These are phyloP conservation scores for Calocybe gangraenosa DNA, from an alignment of 768 basidiomycete genomes.

Conservation along the genomic window DNA sequence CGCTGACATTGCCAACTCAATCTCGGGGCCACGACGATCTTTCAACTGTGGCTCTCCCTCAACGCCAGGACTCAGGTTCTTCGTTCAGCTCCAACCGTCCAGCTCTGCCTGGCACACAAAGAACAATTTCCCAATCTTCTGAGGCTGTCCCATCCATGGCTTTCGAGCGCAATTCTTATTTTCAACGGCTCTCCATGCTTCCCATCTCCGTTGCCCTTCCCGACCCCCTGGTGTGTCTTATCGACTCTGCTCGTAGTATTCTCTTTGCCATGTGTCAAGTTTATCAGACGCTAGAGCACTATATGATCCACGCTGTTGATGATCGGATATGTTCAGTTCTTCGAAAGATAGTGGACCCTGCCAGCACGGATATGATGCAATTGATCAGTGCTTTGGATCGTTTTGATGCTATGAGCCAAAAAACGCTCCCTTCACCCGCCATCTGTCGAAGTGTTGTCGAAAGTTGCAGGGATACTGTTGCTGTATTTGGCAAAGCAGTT, in stretches of 20 bases:
- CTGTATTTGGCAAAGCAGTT: conserved; percentile 84
- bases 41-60: conserved; percentile 34
- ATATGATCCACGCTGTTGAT: conserved; percentile 77
- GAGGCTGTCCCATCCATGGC: conserved; percentile 52
- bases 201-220: conserved; percentile 71
- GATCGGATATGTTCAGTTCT: conserved; percentile 80
- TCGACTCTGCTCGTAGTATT: conserved; percentile 89
- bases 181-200: conserved; percentile 82
- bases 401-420: conserved; percentile 80
- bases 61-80: conserved; percentile 45
- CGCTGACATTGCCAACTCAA: conserved; percentile 2
- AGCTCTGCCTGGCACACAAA: conserved; percentile 23
- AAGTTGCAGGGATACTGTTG: conserved; percentile 78
- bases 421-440: conserved; percentile 59
- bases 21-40: conserved; percentile 23
- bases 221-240: conserved; percentile 57
- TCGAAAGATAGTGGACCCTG: conserved; percentile 81
- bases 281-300: conserved; percentile 84
- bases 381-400: conserved; percentile 87
- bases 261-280: conserved; percentile 91
- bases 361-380: conserved; percentile 73
- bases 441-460: conserved; percentile 79
- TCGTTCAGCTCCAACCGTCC: conserved; percentile 24
- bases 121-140: conserved; percentile 20
- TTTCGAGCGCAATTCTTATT: conserved; percentile 87